Evolutionary conservation across 345 rosid species (phyloP), one percentile per base, ranked within the genome.

Genomic region (Tarenaya hassleriana): DNA sequence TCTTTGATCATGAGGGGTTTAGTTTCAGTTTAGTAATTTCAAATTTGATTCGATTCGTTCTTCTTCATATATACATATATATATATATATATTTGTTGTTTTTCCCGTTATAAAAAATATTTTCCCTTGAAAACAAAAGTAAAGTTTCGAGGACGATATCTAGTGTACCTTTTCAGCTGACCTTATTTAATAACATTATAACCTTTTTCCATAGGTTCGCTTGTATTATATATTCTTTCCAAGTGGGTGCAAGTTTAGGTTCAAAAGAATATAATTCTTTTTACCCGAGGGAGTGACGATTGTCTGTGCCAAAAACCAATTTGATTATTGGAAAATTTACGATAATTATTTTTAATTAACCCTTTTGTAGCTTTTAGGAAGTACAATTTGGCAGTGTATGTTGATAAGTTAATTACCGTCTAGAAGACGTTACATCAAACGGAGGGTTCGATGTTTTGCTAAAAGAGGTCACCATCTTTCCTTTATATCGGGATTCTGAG

Each of bases 171-270:
- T 38, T 65, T n/a, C 58, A 64, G 68, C 56, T 55, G 54, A 58
- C 50, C 31, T 38, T 45, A 39, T 52, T 57, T 57, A 31, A 45
- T 27, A 39, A 32, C 49, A 63, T 58, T 52, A 65, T 38, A 50
- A 56, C 35, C 1, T 46, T 65, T 29, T 42, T 31, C 43, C 49
- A 56, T 62, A 64, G 51, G 57, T 33, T 38, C 24, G 35, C 56
- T 55, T 63, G 16, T 54, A 47, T 9, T 64, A 56, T 41, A 47
- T 45, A 66, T 66, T 52, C 55, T 66, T 66, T 66, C 52, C 44
- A 58, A 66, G 64, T 66, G 55, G 60, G 58, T 46, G 70, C 52
- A 60, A 66, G 64, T 66, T 66, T 66, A 66, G 70, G 70, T 66
- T 58, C 46, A 46, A 45, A 52, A n/a, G 3, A 17, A 31, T 52